phyloP scores from a whole-genome alignment of 2,329 filamentous ascomycete genomes.

The Arachnomyces sp. region DNA sequence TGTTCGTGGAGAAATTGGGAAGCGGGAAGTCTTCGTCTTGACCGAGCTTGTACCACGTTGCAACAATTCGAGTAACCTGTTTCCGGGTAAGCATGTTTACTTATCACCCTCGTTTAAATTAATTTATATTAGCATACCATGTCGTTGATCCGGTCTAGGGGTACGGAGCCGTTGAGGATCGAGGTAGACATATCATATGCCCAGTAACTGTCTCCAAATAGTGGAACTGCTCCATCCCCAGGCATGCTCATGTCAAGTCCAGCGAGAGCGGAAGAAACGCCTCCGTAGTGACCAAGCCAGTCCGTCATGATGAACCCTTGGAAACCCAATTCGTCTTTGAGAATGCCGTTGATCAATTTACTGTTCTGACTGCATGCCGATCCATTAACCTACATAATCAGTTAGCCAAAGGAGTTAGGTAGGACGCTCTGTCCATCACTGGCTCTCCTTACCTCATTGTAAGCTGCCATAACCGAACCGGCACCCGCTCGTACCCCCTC shows the following conservation, averaged over 20 bases:
- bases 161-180: conserved; percentile 51
- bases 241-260: conserved; percentile 67
- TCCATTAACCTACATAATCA: conserved; percentile 49
- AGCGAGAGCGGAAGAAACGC: conserved; percentile 52
- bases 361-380: conserved; percentile 62
- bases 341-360: conserved; percentile 59
- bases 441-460: conserved; percentile 30
- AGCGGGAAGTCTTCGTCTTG: conserved; percentile 52
- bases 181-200: conserved; percentile 48
- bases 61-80: conserved; percentile 48
- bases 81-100: conserved; percentile 8
- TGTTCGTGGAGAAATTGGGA: conserved; percentile 55
- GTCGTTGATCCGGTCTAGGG: conserved; percentile 49
- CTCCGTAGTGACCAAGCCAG: conserved; percentile 57
- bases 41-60: conserved; percentile 49
- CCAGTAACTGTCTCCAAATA: conserved; percentile 49
- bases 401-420: background rate
- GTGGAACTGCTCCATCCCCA: conserved; percentile 48
- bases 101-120: background rate
- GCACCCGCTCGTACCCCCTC: conserved; percentile 42
- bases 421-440: no score
- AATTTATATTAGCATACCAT: conserved; percentile 25
- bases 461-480: conserved; percentile 39
- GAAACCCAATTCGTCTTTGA: conserved; percentile 68
- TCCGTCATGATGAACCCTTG: conserved; percentile 66